Conservation (phyloP, 169 alveolate genomes). For the Neospora caninum region DNA sequence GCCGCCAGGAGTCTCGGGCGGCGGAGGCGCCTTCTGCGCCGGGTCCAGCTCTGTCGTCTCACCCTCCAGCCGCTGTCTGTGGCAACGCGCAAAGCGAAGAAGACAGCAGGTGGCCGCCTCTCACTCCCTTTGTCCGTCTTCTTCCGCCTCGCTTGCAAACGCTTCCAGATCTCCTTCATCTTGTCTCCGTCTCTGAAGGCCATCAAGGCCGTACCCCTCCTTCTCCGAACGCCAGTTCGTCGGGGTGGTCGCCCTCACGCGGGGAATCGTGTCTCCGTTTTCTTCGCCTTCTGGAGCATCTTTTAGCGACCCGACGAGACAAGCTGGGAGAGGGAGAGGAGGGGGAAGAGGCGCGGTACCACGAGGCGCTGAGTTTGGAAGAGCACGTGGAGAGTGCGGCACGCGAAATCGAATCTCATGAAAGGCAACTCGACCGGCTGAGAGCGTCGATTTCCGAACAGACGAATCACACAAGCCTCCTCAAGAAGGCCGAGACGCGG, state of each 20-base stretch:
- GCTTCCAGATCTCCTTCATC: not conserved
- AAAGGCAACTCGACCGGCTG: not conserved
- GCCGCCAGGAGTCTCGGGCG: not conserved
- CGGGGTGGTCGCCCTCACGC: not conserved
- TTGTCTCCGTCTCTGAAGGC: not conserved
- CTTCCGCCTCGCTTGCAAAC: not conserved
- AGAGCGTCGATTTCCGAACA: not conserved
- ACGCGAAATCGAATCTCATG: not conserved
- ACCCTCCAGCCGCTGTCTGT: not conserved
- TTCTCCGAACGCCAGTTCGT: too few relatives aligned
- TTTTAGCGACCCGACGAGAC: not conserved
- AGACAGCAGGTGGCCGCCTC: not conserved
- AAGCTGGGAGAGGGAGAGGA: not conserved
- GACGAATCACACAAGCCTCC: not conserved
- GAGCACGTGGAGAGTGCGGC: not conserved
- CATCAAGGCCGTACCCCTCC: too few relatives aligned
- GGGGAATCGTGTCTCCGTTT: not conserved
- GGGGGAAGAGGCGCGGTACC: not conserved
- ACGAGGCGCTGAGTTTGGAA: not conserved
- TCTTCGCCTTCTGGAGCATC: not conserved
- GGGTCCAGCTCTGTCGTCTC: not conserved
- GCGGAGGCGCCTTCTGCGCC: not conserved
- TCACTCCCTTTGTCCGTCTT: slow-evolving; percentile 5
- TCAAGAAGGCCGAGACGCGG: slow-evolving; percentile 9
- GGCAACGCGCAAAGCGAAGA: not conserved